Conservation (phyloP, 2,329 filamentous ascomycete genomes). For the Xylariales sp. region DNA sequence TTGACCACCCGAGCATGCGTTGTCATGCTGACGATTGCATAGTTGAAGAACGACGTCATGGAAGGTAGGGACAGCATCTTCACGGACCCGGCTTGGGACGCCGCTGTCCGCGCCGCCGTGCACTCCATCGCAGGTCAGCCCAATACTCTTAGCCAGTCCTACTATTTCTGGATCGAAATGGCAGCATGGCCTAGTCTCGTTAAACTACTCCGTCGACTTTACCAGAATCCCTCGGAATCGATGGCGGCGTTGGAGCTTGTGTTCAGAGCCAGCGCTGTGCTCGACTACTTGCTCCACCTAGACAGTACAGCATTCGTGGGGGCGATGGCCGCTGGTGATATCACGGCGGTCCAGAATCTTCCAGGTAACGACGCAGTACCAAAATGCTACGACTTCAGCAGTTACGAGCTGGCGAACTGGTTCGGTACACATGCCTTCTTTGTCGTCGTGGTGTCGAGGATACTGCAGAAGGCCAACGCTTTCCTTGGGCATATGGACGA, state of each 20-base stretch:
- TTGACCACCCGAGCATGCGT: background rate
- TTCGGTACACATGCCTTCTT: slow-evolving; percentile 21
- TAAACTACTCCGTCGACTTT: slow-evolving; percentile 16
- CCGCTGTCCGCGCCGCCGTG: slow-evolving; percentile 17
- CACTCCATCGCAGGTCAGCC: slow-evolving; percentile 12
- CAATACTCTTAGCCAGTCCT: slow-evolving; percentile 17
- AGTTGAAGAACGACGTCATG: slow-evolving; percentile 25
- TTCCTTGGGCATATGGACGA: slow-evolving; percentile 10
- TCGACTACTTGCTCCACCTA: slow-evolving; percentile 17
- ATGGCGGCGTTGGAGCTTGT: slow-evolving; percentile 19
- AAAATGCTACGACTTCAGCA: slow-evolving; percentile 20
- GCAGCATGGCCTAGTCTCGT: slow-evolving; percentile 23
- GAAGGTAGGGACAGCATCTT: slow-evolving; percentile 21
- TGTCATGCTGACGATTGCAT: slow-evolving; percentile 3
- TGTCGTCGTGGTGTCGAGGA: slow-evolving; percentile 17
- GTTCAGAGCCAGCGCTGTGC: slow-evolving; percentile 14
- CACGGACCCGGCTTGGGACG: slow-evolving; percentile 17
- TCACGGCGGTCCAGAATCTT: slow-evolving; percentile 16
- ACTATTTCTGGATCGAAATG: slow-evolving; percentile 21
- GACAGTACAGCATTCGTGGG: slow-evolving; percentile 16
- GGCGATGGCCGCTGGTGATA: slow-evolving; percentile 16
- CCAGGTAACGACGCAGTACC: background rate
- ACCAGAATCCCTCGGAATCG: slow-evolving; percentile 16
- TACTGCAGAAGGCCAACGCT: slow-evolving; percentile 19
- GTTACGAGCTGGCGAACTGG: slow-evolving; percentile 21